phyloP scores from a whole-genome alignment of 2,329 filamentous ascomycete genomes.

The Aotearoamyces nothofagi region DNA sequence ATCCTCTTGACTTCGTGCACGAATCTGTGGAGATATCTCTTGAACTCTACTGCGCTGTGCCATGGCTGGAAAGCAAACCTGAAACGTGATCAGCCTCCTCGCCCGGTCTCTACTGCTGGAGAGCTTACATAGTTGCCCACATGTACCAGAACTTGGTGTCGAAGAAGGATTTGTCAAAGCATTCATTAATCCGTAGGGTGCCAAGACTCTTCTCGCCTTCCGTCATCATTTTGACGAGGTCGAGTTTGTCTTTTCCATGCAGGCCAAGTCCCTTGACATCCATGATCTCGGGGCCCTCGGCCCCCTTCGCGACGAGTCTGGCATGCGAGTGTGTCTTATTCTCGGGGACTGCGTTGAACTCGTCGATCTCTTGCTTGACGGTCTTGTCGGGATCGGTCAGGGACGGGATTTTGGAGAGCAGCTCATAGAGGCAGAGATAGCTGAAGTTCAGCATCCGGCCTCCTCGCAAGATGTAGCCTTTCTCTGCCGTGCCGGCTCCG shows the following conservation, averaged over 20 bases:
- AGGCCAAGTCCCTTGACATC: constrained; percentile 14
- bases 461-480: constrained; percentile 14
- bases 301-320: constrained; percentile 11
- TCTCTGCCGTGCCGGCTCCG: constrained; percentile 7
- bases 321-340: constrained; percentile 12
- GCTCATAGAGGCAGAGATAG: constrained; percentile 17
- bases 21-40: constrained; percentile 21
- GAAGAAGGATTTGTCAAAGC: constrained; percentile 17
- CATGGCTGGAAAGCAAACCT: constrained; percentile 21
- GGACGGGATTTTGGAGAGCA: constrained; percentile 14
- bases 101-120: background rate
- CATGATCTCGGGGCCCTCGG: constrained; percentile 11
- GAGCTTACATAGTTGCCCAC: constrained; percentile 20
- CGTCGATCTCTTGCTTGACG: constrained; percentile 14
- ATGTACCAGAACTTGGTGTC: constrained; percentile 22
- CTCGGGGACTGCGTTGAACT: constrained; percentile 8
- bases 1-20: constrained; percentile 19
- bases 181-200: constrained; percentile 7
- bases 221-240: constrained; percentile 6
- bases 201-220: constrained; percentile 5
- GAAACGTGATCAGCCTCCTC: background rate
- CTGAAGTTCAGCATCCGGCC: constrained; percentile 18
- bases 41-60: constrained; percentile 22
- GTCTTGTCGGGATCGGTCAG: constrained; percentile 9
- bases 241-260: constrained; percentile 9